phyloP scores from a whole-genome alignment of 345 rosid species.

The Psidium guajava region DNA sequence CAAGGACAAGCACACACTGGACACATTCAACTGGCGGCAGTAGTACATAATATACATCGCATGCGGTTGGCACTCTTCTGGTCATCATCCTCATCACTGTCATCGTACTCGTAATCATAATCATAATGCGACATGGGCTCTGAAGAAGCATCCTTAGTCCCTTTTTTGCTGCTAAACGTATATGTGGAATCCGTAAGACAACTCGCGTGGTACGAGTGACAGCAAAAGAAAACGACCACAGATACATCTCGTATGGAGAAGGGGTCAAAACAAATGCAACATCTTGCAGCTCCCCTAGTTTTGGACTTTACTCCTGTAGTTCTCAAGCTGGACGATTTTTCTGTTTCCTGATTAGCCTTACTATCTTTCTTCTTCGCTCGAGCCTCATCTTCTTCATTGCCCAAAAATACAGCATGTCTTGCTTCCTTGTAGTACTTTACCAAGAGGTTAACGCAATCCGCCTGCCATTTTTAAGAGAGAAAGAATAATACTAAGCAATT shows the following conservation, averaged over 20 bases:
- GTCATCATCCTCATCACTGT: slow-evolving; percentile 29
- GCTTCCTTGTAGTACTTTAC: slow-evolving; percentile 91
- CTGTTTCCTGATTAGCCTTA: slow-evolving; percentile 33
- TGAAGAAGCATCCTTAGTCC: slow-evolving; percentile 10
- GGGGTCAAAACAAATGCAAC: slow-evolving; percentile 93
- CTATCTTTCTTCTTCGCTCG: slow-evolving; percentile 40
- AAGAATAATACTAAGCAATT: neutral
- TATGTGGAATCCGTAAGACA: slow-evolving; percentile 76
- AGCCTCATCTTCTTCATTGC: slow-evolving; percentile 54
- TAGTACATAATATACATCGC: slow-evolving; percentile 94
- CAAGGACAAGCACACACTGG: neutral
- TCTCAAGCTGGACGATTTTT: slow-evolving; percentile 25
- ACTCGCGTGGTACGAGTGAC: slow-evolving; percentile 80
- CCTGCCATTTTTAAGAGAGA: slow-evolving; percentile 29
- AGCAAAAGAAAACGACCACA: slow-evolving; percentile 78
- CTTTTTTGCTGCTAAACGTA: slow-evolving; percentile 28
- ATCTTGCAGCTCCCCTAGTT: slow-evolving; percentile 82
- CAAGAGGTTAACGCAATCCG: slow-evolving; percentile 76
- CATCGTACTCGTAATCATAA: slow-evolving; percentile 26
- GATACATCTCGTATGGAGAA: slow-evolving; percentile 73
- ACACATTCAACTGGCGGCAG: slow-evolving; percentile 61
- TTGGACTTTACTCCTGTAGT: slow-evolving; percentile 75
- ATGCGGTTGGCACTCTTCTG: slow-evolving; percentile 33
- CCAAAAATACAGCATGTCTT: slow-evolving; percentile 59
- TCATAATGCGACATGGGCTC: neutral